Percentiles rank a stretch among this genome's conserved stretches.
Evolutionary conservation across 768 basidiomycete genomes (phyloP).

Genomic region (Mycena indigotica): DNA sequence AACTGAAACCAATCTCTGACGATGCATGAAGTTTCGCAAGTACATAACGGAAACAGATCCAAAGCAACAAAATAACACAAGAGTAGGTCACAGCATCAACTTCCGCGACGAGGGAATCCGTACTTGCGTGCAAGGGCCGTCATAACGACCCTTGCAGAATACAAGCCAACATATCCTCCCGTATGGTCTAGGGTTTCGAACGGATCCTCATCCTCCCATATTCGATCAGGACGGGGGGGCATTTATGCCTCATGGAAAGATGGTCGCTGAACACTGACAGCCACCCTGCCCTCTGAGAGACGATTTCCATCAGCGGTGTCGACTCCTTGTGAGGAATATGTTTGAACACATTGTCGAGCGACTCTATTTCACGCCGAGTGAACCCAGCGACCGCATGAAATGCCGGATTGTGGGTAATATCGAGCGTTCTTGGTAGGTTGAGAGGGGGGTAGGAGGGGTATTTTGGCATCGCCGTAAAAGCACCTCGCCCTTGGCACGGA

Average conservation of each 20-base stretch:
- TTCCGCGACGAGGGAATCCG: neutral
- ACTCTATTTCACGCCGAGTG: neutral
- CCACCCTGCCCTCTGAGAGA: neutral
- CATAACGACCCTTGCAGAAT: neutral
- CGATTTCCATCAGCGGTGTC: neutral
- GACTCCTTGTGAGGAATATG: too few species aligned
- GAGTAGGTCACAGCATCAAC: neutral
- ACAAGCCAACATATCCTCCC: too few species aligned
- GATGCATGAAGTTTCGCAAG: too few species aligned
- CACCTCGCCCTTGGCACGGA: neutral
- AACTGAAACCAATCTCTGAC: too few species aligned
- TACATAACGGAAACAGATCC: neutral
- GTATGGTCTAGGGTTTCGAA: neutral
- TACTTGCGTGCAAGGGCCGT: neutral
- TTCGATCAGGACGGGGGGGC: neutral
- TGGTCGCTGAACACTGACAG: neutral
- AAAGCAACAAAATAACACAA: neutral
- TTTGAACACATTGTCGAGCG: neutral
- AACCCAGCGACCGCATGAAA: neutral
- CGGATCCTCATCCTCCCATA: neutral
- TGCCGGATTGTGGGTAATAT: neutral
- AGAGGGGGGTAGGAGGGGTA: neutral
- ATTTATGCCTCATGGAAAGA: neutral
- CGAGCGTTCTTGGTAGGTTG: neutral
- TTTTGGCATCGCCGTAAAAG: neutral